Conservation (phyloP, 768 basidiomycete genomes). For the Mycena belliarum region DNA sequence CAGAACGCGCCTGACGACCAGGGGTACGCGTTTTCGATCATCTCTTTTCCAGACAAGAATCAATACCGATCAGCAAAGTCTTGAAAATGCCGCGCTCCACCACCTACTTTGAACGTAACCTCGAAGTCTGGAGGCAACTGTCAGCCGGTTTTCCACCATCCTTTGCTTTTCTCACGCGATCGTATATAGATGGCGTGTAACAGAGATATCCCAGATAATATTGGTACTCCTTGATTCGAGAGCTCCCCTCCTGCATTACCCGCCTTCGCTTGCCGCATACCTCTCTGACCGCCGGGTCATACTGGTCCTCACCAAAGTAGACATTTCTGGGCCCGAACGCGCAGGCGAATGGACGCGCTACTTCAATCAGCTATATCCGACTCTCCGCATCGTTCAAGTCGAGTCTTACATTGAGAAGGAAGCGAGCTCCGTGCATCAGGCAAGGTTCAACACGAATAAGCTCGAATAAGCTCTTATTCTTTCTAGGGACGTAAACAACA, state of each 20-base stretch:
- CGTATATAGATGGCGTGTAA: constrained; percentile 79
- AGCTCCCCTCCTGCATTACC: constrained; percentile 85
- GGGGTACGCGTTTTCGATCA: not conserved
- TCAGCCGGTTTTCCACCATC: constrained; percentile 38
- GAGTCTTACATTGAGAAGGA: constrained; percentile 70
- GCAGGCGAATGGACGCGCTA: constrained; percentile 67
- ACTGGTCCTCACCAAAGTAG: constrained; percentile 85
- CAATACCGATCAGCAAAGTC: not conserved
- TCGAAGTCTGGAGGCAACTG: constrained; percentile 96
- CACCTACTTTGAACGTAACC: constrained; percentile 84
- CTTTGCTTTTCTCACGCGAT: constrained; percentile 12
- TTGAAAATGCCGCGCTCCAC: constrained; percentile 59
- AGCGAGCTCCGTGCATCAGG: constrained; percentile 38
- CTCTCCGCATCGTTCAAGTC: constrained; percentile 65
- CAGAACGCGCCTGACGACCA: constrained; percentile 20
- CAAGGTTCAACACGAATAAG: not conserved
- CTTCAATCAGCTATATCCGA: constrained; percentile 55
- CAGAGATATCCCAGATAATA: constrained; percentile 87
- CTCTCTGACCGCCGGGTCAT: constrained; percentile 58
- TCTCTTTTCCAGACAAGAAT: not conserved
- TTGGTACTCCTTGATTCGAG: constrained; percentile 88
- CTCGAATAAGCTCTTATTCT: not conserved
- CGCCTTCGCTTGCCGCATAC: constrained; percentile 72
- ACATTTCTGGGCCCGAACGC: constrained; percentile 72
- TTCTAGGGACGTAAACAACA: constrained; percentile 41